A percentile compares a stretch with the other conserved stretches of the same genome.
phyloP scores from a whole-genome alignment of 148 eudicot genomes.

The Selenicereus undatus region DNA sequence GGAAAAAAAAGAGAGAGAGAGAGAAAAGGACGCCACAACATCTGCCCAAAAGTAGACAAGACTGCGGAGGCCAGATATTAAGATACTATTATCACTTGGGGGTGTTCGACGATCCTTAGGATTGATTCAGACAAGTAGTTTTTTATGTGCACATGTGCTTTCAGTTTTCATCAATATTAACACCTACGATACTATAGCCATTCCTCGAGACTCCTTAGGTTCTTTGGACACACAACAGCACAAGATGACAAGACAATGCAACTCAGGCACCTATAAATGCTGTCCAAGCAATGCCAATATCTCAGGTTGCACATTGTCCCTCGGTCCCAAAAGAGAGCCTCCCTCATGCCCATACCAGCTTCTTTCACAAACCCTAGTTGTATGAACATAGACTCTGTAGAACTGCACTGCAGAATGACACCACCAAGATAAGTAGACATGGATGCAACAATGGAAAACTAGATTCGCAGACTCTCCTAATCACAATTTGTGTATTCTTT shows the following conservation, averaged over 20 bases:
- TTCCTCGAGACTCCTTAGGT: background rate
- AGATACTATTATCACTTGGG: background rate
- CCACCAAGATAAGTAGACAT: background rate
- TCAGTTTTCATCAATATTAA: background rate
- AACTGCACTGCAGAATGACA: background rate
- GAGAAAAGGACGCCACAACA: background rate
- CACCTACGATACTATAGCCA: background rate
- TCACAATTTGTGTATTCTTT: background rate
- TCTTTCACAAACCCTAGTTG: background rate
- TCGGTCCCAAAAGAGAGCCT: background rate
- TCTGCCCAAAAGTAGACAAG: background rate
- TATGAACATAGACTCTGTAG: background rate
- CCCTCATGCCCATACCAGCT: background rate
- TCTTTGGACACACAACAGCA: background rate
- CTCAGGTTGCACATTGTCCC: background rate
- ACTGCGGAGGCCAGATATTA: no score
- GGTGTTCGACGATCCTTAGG: background rate
- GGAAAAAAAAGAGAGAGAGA: background rate
- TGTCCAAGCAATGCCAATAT: background rate
- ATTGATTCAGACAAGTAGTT: background rate
- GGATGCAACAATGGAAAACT: no score
- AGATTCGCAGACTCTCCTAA: background rate
- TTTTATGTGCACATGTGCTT: background rate
- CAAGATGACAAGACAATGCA: background rate
- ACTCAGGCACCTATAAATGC: background rate